Evolutionary conservation across 202 grass and related monocot species (phyloP).

Genomic region (Musa balbisiana): DNA sequence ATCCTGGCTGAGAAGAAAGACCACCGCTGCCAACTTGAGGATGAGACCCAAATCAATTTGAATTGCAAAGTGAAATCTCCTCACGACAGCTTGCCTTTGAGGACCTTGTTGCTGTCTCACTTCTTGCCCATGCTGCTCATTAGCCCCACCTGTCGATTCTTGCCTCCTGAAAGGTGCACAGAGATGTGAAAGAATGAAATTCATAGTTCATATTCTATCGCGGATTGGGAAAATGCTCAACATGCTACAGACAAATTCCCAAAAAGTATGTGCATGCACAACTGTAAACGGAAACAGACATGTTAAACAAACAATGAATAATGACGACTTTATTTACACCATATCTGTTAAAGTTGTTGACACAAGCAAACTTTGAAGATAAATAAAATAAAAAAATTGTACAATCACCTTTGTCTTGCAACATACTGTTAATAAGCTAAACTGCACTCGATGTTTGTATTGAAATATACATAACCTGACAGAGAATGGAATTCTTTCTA

Average conservation of each 20-base stretch:
- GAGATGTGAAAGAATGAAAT: neutral
- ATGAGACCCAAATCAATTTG: slow-evolving; percentile 24
- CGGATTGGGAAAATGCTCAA: neutral
- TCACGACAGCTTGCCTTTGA: neutral
- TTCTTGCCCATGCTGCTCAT: neutral
- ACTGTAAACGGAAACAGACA: no score
- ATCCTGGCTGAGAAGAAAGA: slow-evolving; percentile 17
- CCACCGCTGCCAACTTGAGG: slow-evolving; percentile 4
- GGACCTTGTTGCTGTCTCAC: slow-evolving; percentile 5
- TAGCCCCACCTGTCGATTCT: neutral
- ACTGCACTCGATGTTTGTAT: no score
- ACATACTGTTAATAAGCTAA: no score
- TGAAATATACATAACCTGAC: no score
- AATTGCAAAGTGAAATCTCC: slow-evolving; percentile 44
- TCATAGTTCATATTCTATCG: neutral
- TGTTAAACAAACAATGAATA: no score
- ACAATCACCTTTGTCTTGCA: no score
- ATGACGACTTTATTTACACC: no score
- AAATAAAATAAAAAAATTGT: no score
- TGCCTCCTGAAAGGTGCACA: neutral
- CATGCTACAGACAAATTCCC: neutral
- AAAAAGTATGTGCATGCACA: neutral
- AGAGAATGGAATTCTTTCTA: no score
- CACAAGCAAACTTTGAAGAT: no score
- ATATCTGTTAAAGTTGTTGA: no score